A percentile compares a stretch with the other conserved stretches of the same genome.
phyloP scores from a whole-genome alignment of 148 eudicot genomes.

The Polygonum maritimum region DNA sequence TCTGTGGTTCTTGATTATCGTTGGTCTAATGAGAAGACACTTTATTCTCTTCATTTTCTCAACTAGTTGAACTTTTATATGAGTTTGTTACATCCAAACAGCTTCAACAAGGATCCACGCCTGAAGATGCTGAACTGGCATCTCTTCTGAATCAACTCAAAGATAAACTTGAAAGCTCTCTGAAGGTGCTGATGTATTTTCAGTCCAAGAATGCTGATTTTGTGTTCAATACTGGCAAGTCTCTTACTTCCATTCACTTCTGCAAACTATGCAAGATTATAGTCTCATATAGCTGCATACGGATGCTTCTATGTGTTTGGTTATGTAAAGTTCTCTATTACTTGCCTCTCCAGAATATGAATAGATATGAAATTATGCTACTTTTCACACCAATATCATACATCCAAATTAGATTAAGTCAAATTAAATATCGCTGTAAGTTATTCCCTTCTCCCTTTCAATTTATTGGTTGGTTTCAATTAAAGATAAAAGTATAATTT shows the following conservation, averaged over 20 bases:
- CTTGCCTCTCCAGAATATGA: neutral
- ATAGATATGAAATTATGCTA: neutral
- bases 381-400: neutral
- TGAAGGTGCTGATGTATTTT: conserved; percentile 47
- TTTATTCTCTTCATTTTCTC: neutral
- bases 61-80: neutral
- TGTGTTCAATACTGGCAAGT: conserved; percentile 81
- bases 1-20: neutral
- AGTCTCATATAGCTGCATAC: neutral
- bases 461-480: neutral
- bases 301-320: neutral
- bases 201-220: conserved; percentile 75
- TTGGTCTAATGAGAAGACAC: neutral
- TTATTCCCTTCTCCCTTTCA: neutral
- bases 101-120: conserved; percentile 52
- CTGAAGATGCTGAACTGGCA: conserved; percentile 62
- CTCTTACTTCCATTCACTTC: conserved; percentile 4
- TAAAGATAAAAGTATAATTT: neutral
- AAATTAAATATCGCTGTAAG: neutral
- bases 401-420: neutral
- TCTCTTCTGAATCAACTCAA: conserved; percentile 39
- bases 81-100: conserved; percentile 19
- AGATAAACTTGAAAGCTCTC: conserved; percentile 44
- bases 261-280: neutral
- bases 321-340: neutral